Base-by-base conservation (phyloP, 116 monocot species). In the Phalaenopsis hybrid region DNA sequence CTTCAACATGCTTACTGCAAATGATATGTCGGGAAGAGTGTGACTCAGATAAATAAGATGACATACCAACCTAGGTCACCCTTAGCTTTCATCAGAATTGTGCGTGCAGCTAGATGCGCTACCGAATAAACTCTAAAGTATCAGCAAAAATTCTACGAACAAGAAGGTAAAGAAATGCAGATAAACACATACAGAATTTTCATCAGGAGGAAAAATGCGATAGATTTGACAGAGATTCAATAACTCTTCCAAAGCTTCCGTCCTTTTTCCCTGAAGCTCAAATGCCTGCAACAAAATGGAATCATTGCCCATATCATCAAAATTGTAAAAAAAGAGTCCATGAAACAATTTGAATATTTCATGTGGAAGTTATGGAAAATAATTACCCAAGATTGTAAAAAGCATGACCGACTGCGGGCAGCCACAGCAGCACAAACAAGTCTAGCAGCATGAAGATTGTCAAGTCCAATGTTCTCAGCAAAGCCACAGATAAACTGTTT, bases 381-480 rank as follows among this genome's bases (percentile, higher is more conserved):
- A 3, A 58, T 21, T 87, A 97, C 97, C 97, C 94, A 97, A 82
- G 90, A 81, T 63, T 97, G 97, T 81, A 97, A 82, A 80, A 97
- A 88, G 48, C 85, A 89, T 84, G 94, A 88, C 59, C 97, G 89
- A 49, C 93, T 92, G 15, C 81, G 86, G 23, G 92, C 91, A 63
- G 97, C 97, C 85, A 97, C 92, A 81, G 93, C 88, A 81, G 90
- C 97, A 72, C 86, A 81, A 46, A 94, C 68, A 89, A 97, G 82
- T 85, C 84, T 88, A 57, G 87, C 89, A 83, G 97, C 97, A 84
- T 86, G 90, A 73, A 74, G 59, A 76, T 84, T 85, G 5, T 88
- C 81, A 63, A 97, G 87, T 45, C 90, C 89, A 84, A 97, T 93
- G 82, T 97, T 89, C 79, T 84, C 83, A 85, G 94, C 91, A 85